A percentile compares a stretch with the other conserved stretches of the same genome.
phyloP scores from a whole-genome alignment of 306 rosid species.

The Lathyrus tuberosus region DNA sequence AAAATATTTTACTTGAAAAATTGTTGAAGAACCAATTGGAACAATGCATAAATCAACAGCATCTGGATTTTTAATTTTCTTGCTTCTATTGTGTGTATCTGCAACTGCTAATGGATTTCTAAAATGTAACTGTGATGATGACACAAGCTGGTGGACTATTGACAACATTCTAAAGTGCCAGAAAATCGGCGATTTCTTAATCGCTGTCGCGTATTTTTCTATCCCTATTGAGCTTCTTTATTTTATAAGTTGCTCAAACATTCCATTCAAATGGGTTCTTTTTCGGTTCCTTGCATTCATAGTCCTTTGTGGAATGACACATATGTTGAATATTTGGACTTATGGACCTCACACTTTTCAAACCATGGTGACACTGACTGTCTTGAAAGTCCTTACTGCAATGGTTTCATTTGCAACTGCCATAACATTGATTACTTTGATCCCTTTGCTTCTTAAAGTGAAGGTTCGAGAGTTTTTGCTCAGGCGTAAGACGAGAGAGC shows the following conservation, averaged over 20 bases:
- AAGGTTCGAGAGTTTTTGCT: slow-evolving; percentile 87
- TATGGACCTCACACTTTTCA: slow-evolving; percentile 80
- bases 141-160: slow-evolving; percentile 67
- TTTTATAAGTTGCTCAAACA: slow-evolving; percentile 79
- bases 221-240: slow-evolving; percentile 89
- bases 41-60: slow-evolving; percentile 65
- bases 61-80: slow-evolving; percentile 51
- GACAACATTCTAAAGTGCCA: slow-evolving; percentile 78
- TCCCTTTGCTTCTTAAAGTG: slow-evolving; percentile 85
- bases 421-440: slow-evolving; percentile 74
- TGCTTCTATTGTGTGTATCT: slow-evolving; percentile 46
- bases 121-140: slow-evolving; percentile 87
- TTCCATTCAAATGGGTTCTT: slow-evolving; percentile 95
- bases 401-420: slow-evolving; percentile 85
- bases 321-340: slow-evolving; percentile 86
- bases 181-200: slow-evolving; percentile 78
- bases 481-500: slow-evolving; percentile 84
- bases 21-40: not conserved
- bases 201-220: slow-evolving; percentile 87
- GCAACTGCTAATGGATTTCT: slow-evolving; percentile 52
- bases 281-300: slow-evolving; percentile 79
- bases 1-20: not conserved
- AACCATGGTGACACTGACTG: slow-evolving; percentile 74
- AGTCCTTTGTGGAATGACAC: slow-evolving; percentile 87
- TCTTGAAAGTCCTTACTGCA: slow-evolving; percentile 80